Percentiles rank a stretch among this genome's conserved stretches.
Conservation (phyloP, 306 rosid genomes). For the Vigna angularis region DNA sequence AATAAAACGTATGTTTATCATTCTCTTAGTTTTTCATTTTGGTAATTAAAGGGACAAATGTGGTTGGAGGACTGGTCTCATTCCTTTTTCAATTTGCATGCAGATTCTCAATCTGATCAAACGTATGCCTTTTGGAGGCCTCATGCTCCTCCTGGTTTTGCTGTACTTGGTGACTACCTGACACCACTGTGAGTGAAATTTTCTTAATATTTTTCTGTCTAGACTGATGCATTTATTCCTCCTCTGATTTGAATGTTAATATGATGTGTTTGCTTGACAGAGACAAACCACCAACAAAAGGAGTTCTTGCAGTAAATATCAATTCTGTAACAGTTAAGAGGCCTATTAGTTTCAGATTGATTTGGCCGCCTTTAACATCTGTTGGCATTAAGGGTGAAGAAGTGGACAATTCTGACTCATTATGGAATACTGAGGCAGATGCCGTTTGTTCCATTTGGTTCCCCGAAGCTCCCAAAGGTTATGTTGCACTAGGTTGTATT, state of each 20-base stretch:
- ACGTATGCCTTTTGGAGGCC: constrained; percentile 94
- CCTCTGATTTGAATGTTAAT: constrained; percentile 34
- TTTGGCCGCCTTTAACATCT: constrained; percentile 80
- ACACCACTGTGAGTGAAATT: constrained; percentile 80
- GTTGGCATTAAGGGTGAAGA: constrained; percentile 46
- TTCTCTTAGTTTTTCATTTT: constrained; percentile 24
- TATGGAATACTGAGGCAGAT: constrained; percentile 48
- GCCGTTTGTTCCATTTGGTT: constrained; percentile 82
- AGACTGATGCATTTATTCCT: constrained; percentile 29
- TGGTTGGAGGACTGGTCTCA: constrained; percentile 14
- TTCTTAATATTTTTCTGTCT: constrained; percentile 32
- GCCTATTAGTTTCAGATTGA: constrained; percentile 76
- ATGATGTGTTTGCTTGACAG: constrained; percentile 56
- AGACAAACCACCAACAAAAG: constrained; percentile 93
- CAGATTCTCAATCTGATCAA: constrained; percentile 79
- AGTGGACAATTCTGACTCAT: constrained; percentile 44
- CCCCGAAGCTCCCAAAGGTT: constrained; percentile 94
- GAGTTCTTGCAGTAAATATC: constrained; percentile 91
- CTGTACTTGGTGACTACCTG: constrained; percentile 90
- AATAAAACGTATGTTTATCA: constrained; percentile 59
- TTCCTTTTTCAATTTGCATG: constrained; percentile 38
- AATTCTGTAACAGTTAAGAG: constrained; percentile 74
- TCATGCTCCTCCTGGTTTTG: constrained; percentile 94
- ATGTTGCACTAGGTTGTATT: constrained; percentile 92
- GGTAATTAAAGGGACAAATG: constrained; percentile 20